Evolutionary conservation across 148 eudicot genomes (phyloP).

Genomic region (Heliamphora exappendiculata): DNA sequence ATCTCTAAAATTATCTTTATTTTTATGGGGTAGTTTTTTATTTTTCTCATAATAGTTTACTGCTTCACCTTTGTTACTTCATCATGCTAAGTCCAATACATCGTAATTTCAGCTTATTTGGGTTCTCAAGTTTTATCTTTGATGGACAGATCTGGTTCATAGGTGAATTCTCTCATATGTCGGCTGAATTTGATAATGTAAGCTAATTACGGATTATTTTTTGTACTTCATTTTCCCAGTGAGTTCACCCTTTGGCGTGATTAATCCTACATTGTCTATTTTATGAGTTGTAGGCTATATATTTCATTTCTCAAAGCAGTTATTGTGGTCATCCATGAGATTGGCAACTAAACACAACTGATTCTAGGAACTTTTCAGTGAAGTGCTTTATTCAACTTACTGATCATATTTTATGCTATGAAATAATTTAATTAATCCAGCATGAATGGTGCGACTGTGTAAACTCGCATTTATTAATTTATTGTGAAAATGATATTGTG

Average conservation of each 20-base stretch:
- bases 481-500: too few species aligned
- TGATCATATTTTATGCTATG: not conserved
- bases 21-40: not conserved
- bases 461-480: not conserved
- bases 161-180: constrained; percentile 73
- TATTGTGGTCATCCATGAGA: not conserved
- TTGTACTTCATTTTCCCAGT: not conserved
- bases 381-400: not conserved
- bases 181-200: constrained; percentile 70
- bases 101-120: not conserved
- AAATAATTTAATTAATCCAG: not conserved
- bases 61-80: not conserved
- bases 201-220: constrained; percentile 22
- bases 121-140: constrained; percentile 13
- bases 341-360: not conserved
- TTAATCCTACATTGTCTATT: not conserved
- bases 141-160: constrained; percentile 67
- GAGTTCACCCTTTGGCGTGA: not conserved
- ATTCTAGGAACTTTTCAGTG: not conserved
- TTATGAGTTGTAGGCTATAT: not conserved
- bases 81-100: not conserved
- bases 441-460: not conserved
- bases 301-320: not conserved
- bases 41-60: not conserved
- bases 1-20: not conserved